A percentile compares a stretch with the other conserved stretches of the same genome.
Evolutionary conservation across 257 asterid genomes (phyloP).

Genomic region (Scutellaria barbata): DNA sequence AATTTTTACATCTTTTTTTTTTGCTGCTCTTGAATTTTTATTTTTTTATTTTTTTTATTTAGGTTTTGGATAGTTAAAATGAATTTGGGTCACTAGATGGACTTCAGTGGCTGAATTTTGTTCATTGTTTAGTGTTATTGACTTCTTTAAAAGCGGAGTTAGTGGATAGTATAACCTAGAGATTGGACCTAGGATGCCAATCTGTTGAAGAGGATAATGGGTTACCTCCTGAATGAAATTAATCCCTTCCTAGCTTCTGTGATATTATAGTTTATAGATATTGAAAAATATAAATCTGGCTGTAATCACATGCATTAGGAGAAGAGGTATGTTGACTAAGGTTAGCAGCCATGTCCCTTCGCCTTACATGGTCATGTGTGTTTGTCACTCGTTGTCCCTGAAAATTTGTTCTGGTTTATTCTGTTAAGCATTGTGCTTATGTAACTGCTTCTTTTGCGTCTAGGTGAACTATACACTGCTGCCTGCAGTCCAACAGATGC

Average conservation of each 20-base stretch:
- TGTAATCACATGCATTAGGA: background rate
- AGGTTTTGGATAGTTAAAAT: background rate
- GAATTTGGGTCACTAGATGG: background rate
- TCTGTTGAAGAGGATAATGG: background rate
- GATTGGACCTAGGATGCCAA: conserved; percentile 1
- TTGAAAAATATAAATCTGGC: conserved; percentile 15
- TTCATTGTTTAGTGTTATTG: background rate
- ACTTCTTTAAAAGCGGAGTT: background rate
- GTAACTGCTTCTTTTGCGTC: conserved; percentile 33
- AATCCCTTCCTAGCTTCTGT: background rate
- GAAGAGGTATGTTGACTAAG: background rate
- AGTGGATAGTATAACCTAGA: background rate
- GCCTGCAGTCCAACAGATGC: conserved; percentile 88
- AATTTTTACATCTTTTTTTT: background rate
- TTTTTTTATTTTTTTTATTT: background rate
- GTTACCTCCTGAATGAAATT: conserved; percentile 10
- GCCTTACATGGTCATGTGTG: background rate
- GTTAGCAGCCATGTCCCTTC: conserved; percentile 4
- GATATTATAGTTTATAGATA: conserved; percentile 8
- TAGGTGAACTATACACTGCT: conserved; percentile 79
- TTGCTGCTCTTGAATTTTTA: background rate
- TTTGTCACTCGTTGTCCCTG: background rate
- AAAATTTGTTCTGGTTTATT: conserved; percentile 2
- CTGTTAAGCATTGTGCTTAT: background rate
- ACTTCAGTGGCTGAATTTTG: background rate